Percentiles rank a stretch among this genome's conserved stretches.
Conservation (phyloP, 2,329 filamentous ascomycete genomes). For the Magnaporthales sp. region DNA sequence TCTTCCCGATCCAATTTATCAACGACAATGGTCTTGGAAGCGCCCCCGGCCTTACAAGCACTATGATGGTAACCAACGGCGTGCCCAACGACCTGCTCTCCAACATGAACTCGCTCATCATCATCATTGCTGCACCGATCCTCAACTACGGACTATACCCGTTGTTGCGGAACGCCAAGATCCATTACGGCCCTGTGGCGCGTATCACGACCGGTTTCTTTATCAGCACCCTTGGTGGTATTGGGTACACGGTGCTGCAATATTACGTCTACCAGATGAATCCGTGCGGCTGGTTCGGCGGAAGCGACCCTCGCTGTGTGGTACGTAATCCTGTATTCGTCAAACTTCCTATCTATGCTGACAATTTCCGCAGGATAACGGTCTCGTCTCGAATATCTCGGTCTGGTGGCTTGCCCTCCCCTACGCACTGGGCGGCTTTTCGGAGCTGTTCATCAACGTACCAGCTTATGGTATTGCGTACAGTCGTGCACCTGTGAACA, state of each 20-base stretch:
- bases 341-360: neutral
- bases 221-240: conserved; percentile 36
- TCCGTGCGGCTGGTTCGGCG: conserved; percentile 31
- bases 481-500: conserved; percentile 67
- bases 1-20: conserved; percentile 34
- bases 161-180: conserved; percentile 36
- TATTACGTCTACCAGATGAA: conserved; percentile 32
- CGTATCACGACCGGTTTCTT: conserved; percentile 45
- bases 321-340: neutral
- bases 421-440: conserved; percentile 41
- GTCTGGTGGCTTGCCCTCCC: conserved; percentile 50
- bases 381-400: conserved; percentile 31
- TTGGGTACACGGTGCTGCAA: conserved; percentile 31
- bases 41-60: conserved; percentile 36
- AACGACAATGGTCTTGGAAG: conserved; percentile 42
- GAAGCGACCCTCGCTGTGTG: conserved; percentile 18
- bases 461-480: conserved; percentile 45
- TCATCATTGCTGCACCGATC: conserved; percentile 48
- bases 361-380: conserved; percentile 18
- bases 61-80: conserved; percentile 38
- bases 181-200: conserved; percentile 49
- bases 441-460: conserved; percentile 42
- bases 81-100: conserved; percentile 52
- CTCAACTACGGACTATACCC: conserved; percentile 49
- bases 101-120: conserved; percentile 50